These are phyloP conservation scores for Rhodofomes roseus DNA, from an alignment of 1,284 basidiomycete genomes.

Conservation along the genomic window DNA sequence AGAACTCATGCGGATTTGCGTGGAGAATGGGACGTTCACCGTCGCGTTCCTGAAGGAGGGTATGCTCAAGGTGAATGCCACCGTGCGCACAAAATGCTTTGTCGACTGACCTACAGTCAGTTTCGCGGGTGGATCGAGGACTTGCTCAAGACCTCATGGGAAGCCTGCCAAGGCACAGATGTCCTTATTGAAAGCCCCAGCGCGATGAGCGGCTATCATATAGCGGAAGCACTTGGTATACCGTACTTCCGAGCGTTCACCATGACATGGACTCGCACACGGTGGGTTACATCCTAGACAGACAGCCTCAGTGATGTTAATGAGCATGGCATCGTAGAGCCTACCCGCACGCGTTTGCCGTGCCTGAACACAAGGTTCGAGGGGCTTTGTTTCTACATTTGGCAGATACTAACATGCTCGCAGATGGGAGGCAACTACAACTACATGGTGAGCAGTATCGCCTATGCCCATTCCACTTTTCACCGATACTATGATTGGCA, in stretches of 20 bases:
- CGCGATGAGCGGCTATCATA: constrained; percentile 98
- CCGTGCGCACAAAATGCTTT: not conserved
- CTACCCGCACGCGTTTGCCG: constrained; percentile 97
- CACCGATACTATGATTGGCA: constrained; percentile 22
- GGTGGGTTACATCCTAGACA: constrained; percentile 33
- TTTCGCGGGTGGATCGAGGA: constrained; percentile 98
- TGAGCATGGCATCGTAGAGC: constrained; percentile 46
- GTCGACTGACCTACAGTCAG: constrained; percentile 35
- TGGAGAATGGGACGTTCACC: constrained; percentile 96
- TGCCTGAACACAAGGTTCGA: constrained; percentile 81
- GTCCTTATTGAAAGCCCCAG: constrained; percentile 93
- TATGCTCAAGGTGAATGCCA: constrained; percentile 67
- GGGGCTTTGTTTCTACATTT: not conserved
- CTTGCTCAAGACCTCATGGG: constrained; percentile 89
- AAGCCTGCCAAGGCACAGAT: constrained; percentile 93
- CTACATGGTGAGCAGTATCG: constrained; percentile 78
- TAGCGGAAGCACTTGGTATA: constrained; percentile 90
- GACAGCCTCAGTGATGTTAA: not conserved
- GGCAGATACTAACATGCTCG: constrained; percentile 4
- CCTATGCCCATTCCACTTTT: not conserved
- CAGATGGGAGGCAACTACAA: constrained; percentile 96
- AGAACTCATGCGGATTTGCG: constrained; percentile 91
- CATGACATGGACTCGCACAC: constrained; percentile 80
- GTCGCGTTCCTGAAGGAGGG: constrained; percentile 92
- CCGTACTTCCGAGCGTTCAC: constrained; percentile 94